Evolutionary conservation across 371 early-diverging fungal species (phyloP).

Genomic region (Mortierella sp.): DNA sequence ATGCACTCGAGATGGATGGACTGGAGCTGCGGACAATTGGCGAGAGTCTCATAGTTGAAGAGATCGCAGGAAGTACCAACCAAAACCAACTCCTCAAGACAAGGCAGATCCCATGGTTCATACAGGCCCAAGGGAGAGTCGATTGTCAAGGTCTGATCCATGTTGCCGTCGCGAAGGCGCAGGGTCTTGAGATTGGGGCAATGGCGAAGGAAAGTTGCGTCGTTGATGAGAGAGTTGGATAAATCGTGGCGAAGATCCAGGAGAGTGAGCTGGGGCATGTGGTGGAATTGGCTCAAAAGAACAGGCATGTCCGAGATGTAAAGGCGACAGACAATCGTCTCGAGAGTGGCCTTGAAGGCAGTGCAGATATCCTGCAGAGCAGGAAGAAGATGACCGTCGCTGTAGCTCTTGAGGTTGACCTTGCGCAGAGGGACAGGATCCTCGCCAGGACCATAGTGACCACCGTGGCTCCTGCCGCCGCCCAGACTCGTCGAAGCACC

Average conservation of each 20-base stretch:
- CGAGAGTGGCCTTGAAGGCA: constrained; percentile 28
- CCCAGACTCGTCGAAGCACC: constrained; percentile 18
- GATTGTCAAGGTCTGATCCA: too few species aligned
- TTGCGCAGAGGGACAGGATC: constrained; percentile 29
- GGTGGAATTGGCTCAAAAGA: constrained; percentile 4
- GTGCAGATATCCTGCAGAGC: constrained; percentile 32
- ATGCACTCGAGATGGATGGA: constrained; percentile 19
- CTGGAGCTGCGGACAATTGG: constrained; percentile 12
- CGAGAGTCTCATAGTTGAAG: constrained; percentile 30
- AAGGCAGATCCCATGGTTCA: constrained; percentile 30
- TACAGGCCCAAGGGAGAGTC: neutral
- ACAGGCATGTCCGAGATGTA: neutral
- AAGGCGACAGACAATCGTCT: constrained; percentile 5
- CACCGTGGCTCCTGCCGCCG: constrained; percentile 21
- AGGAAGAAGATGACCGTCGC: constrained; percentile 5
- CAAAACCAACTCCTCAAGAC: constrained; percentile 23
- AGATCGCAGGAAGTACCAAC: constrained; percentile 17
- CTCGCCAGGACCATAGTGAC: constrained; percentile 26
- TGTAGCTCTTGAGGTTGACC: neutral
- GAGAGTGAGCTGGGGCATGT: constrained; percentile 19
- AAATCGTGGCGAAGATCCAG: constrained; percentile 16
- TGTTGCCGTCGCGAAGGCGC: neutral
- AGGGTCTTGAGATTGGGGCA: constrained; percentile 23
- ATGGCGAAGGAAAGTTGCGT: constrained; percentile 14
- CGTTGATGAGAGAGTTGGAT: neutral